Conservation (phyloP, 306 rosid species). For the Vicia sativa region DNA sequence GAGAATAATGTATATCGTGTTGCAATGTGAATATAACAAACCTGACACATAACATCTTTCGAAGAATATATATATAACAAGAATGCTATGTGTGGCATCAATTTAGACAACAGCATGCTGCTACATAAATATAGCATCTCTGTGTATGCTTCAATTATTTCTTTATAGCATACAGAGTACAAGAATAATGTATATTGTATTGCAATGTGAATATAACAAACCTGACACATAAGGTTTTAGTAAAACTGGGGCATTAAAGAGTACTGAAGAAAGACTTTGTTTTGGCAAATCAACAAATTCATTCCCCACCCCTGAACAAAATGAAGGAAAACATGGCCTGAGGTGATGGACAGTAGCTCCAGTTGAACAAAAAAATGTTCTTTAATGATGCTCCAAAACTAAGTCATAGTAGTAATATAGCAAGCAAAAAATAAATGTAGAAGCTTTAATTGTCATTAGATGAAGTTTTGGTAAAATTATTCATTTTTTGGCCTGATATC, state of each 20-base stretch:
- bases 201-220: slow-evolving; percentile 19
- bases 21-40: slow-evolving; percentile 19
- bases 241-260: slow-evolving; percentile 4
- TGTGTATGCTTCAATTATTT: slow-evolving; percentile 21
- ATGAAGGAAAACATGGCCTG: slow-evolving; percentile 13
- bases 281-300: slow-evolving; percentile 13
- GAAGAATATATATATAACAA: slow-evolving; percentile 23
- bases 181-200: neutral
- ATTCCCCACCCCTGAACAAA: neutral
- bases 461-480: neutral
- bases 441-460: slow-evolving; percentile 19
- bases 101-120: slow-evolving; percentile 22
- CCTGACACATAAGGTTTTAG: neutral
- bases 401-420: slow-evolving; percentile 20
- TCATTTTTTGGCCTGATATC: slow-evolving; percentile 4
- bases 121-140: slow-evolving; percentile 27
- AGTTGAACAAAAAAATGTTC: neutral
- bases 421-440: slow-evolving; percentile 19
- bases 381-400: slow-evolving; percentile 6
- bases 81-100: slow-evolving; percentile 9
- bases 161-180: slow-evolving; percentile 16
- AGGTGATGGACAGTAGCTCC: slow-evolving; percentile 1
- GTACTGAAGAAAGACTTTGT: slow-evolving; percentile 14
- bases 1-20: neutral
- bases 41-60: neutral